Evolutionary conservation across 148 eudicot species (phyloP), one percentile per base, ranked within the genome.

Genomic region (Amaranthus hypochondriacus): DNA sequence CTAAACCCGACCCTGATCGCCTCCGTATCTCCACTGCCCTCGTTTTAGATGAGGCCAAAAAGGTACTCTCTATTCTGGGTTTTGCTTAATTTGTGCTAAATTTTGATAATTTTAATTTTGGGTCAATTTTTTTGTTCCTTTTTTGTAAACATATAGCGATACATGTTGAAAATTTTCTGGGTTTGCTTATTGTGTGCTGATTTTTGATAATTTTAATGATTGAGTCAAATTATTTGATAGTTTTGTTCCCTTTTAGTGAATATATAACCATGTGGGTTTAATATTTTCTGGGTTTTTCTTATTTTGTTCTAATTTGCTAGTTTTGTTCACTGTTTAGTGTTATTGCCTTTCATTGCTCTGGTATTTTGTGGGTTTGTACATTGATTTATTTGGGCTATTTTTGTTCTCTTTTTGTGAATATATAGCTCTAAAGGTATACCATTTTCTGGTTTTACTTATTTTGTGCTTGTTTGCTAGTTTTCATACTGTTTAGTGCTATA

Each of bases 21-120:
- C 88, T 93, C 49, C 85, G 87, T 5, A 73, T 93, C 70, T 70
- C 83, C n/a, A 81, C 97, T n/a, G 79, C 85, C 18, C 89, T 79
- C 70, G 69, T 66, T 2, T 83, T 89, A 44, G 86, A 93, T 73
- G 86, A 87, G 12, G 62, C 78, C 7, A 82, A 81, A 13, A 91
- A 88, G 92, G 98, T 91, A 10, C 7, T 21, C 50, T 65, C 47
- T 57, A 11, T 58, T 55, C 59, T 7, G 21, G 28, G 15, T 47
- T 65, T 47, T 5, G 47, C 46, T 54, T 5, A 5, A 54, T 8
- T 43, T 5, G 9, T 28, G 2, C 14, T 15, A 10, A 4, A 28
- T 48, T 11, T 28, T 21, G 13, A 4, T 13, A 0, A n/a, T 10
- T 48, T 4, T 21, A 4, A 0, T 5, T 47, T 44, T 66, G 14